These are phyloP conservation scores for Aspergillus sojae DNA, from an alignment of 2,329 filamentous ascomycete species.

Conservation along the genomic window DNA sequence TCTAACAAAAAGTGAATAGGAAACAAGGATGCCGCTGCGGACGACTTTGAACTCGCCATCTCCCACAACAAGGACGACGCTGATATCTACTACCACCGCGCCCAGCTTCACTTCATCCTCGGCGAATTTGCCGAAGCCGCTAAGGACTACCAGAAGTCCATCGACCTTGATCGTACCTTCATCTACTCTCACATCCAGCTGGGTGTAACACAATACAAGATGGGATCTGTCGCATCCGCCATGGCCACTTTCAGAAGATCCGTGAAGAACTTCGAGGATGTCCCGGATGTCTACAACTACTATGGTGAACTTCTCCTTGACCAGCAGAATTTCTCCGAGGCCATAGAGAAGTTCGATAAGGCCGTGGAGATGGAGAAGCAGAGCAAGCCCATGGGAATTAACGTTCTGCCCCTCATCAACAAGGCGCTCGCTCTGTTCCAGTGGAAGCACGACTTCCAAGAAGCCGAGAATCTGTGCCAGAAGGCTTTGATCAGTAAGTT, in stretches of 20 bases:
- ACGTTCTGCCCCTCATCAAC: constrained; percentile 96
- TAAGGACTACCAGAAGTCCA: constrained; percentile 99
- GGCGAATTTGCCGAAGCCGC: constrained; percentile 89
- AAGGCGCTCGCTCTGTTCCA: constrained; percentile 97
- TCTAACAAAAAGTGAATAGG: constrained; percentile 53
- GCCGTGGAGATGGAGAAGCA: constrained; percentile 99
- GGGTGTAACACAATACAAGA: constrained; percentile 99
- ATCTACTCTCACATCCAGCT: constrained; percentile 99
- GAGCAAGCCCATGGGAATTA: constrained; percentile 92
- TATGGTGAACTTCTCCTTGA: constrained; percentile 96
- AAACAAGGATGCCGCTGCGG: constrained; percentile 80
- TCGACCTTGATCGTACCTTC: constrained; percentile 91
- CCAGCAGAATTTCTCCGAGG: constrained; percentile 92
- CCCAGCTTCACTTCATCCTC: constrained; percentile 97
- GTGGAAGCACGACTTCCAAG: constrained; percentile 94
- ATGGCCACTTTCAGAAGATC: constrained; percentile 98
- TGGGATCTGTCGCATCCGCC: constrained; percentile 94
- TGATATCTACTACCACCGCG: constrained; percentile 98
- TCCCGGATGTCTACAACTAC: constrained; percentile 99
- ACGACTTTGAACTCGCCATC: constrained; percentile 84
- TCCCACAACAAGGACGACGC: constrained; percentile 85
- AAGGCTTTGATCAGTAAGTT: constrained; percentile 92
- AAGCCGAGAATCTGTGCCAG: constrained; percentile 94
- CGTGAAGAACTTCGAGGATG: constrained; percentile 97
- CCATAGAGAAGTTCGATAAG: constrained; percentile 96